phyloP scores from a whole-genome alignment of 1,139 yeast species.

The Ogataea hybrid region DNA sequence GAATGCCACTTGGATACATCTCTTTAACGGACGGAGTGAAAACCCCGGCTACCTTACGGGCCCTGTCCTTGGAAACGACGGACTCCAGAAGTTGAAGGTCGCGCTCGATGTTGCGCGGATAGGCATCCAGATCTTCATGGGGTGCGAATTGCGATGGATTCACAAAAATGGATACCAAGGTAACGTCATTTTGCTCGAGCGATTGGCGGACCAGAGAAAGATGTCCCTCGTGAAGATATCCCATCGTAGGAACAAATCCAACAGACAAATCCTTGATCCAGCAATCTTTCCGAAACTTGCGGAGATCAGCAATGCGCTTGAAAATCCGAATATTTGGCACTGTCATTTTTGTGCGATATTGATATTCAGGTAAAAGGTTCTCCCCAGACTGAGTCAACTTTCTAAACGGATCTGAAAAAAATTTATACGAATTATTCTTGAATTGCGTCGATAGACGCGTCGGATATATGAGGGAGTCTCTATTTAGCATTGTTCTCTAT shows the following conservation, averaged over 20 bases:
- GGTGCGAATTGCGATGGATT: conserved; percentile 98
- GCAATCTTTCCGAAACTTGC: conserved; percentile 56
- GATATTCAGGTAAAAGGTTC: neutral
- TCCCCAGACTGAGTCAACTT: conserved; percentile 5
- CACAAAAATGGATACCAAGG: conserved; percentile 87
- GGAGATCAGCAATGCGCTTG: conserved; percentile 52
- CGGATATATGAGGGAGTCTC: neutral
- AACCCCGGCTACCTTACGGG: conserved; percentile 55
- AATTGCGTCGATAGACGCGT: conserved; percentile 9
- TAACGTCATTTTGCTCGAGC: conserved; percentile 56
- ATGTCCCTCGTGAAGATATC: conserved; percentile 79
- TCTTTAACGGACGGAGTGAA: conserved; percentile 80
- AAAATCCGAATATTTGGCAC: conserved; percentile 37
- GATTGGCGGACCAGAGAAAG: conserved; percentile 51
- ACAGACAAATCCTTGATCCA: conserved; percentile 43
- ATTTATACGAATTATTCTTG: neutral
- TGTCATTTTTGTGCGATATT: conserved; percentile 15
- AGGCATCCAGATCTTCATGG: conserved; percentile 79
- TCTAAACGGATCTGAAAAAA: neutral
- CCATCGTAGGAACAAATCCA: conserved; percentile 86
- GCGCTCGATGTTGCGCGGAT: conserved; percentile 76
- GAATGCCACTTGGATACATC: conserved; percentile 91
- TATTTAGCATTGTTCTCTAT: conserved; percentile 47
- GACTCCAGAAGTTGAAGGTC: conserved; percentile 53
- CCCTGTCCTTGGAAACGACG: conserved; percentile 27